These are phyloP conservation scores for Heritiera fomes DNA, from an alignment of 345 rosid species.

Conservation along the genomic window DNA sequence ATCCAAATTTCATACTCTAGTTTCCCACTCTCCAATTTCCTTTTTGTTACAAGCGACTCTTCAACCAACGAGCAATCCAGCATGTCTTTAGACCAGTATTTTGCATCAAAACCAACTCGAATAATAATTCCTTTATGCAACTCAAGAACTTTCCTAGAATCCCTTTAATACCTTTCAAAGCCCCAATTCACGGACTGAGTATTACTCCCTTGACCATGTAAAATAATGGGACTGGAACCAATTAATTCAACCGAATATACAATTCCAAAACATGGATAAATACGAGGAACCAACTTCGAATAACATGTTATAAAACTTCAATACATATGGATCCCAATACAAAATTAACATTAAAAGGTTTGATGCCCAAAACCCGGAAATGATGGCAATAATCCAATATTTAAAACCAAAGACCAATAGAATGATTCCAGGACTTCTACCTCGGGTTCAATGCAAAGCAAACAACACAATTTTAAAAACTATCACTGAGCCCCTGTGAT, in stretches of 20 bases:
- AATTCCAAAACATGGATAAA: slow-evolving; percentile 34
- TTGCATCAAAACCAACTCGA: slow-evolving; percentile 36
- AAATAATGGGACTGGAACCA: slow-evolving; percentile 23
- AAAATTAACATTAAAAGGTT: slow-evolving; percentile 24
- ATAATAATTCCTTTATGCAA: slow-evolving; percentile 24
- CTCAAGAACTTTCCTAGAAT: slow-evolving; percentile 25
- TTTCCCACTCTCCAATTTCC: slow-evolving; percentile 23
- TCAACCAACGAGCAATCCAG: slow-evolving; percentile 46
- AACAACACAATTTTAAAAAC: slow-evolving; percentile 30
- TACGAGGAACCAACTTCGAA: slow-evolving; percentile 47
- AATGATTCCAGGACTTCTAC: slow-evolving; percentile 29
- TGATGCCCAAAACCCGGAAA: slow-evolving; percentile 34
- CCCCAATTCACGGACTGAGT: slow-evolving; percentile 54
- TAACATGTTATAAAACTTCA: slow-evolving; percentile 28
- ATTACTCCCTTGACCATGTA: slow-evolving; percentile 27
- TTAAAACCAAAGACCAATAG: slow-evolving; percentile 30
- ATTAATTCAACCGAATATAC: slow-evolving; percentile 18
- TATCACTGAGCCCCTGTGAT: slow-evolving; percentile 58
- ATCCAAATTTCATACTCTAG: slow-evolving; percentile 57
- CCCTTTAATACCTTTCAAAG: slow-evolving; percentile 30
- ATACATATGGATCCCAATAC: slow-evolving; percentile 31
- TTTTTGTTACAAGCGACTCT: slow-evolving; percentile 33
- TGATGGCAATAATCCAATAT: slow-evolving; percentile 39
- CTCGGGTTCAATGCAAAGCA: slow-evolving; percentile 68
- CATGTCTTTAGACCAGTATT: slow-evolving; percentile 51